Base-by-base conservation (phyloP, 805 yeast genomes). In the Lipomyces yamanashiensis region DNA sequence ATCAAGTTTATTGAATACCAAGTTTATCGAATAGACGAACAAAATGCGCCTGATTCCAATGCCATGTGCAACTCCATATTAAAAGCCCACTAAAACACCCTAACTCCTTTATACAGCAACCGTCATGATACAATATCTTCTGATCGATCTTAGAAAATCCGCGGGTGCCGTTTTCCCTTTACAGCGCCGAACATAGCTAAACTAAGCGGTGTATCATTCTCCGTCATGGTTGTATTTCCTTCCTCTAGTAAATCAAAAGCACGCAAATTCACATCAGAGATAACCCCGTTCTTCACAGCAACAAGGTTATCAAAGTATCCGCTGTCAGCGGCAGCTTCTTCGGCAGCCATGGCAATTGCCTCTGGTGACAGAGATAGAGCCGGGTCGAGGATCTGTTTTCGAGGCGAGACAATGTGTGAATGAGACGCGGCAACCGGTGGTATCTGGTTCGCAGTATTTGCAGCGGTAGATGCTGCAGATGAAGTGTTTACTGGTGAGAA, bases 181-280 rank as follows among this genome's bases (percentile, higher is more conserved):
- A 63, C 65, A 12, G 69, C 68, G 3, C 65, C 87, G 72, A 86
- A 86, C 59, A 81, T 74, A 17, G 84, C 81, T 58, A 86, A 73
- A 61, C 82, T 82, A 17, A 86, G 72, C 1, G 87, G 81, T 0
- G 83, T 79, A 68, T 86, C 88, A 71, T 85, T 85, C 36, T 77
- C 66, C 6, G 81, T 77, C 62, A 78, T 75, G 7, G 75, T 69
- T 0, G 85, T 82, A 66, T 78, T 82, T 0, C 86, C 76, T 59
- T 86, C 88, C 69, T 85, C 88, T 51, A 86, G 78, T 67, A 85
- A 71, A 67, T 86, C 90, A 73, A 85, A 85, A 12, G 85, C 77
- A 63, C 82, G 79, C 52, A 80, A 70, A 28, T 72, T 75, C 61
- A 83, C 77, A 39, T 78, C 81, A 6, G 57, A 59, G 6, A 52